Conservation (phyloP, 139 green algal genomes). For the Choricystis sp. region DNA sequence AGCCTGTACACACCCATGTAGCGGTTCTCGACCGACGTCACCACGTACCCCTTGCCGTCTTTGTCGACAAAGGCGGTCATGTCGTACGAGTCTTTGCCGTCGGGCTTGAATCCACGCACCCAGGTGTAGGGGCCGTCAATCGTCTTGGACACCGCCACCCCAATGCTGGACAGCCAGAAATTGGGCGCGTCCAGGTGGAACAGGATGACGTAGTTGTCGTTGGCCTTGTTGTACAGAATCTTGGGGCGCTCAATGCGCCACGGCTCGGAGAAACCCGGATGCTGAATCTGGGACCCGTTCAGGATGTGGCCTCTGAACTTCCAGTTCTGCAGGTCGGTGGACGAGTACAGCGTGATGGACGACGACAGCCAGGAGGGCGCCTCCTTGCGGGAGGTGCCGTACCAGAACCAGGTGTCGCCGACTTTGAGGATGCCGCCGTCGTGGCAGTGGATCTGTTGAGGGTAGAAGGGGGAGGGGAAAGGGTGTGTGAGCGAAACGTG, state of each 20-base stretch:
- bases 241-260: conserved; percentile 9
- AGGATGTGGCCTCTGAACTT: conserved; percentile 4
- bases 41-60: conserved; percentile 4
- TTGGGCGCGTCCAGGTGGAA: conserved; percentile 3
- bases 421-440: conserved; percentile 1
- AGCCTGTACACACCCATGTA: conserved; percentile 6
- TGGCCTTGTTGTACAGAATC: conserved; percentile 4
- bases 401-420: neutral
- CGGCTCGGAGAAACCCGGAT: neutral
- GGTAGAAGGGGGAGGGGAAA: no score
- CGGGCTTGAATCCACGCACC: conserved; percentile 5
- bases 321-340: conserved; percentile 2
- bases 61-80: conserved; percentile 7
- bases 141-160: neutral
- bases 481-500: neutral
- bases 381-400: neutral
- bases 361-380: neutral
- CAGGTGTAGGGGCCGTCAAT: conserved; percentile 4
- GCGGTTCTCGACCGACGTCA: conserved; percentile 6
- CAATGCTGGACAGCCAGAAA: conserved; percentile 1
- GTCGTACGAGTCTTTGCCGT: conserved; percentile 7
- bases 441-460: conserved; percentile 5
- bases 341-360: conserved; percentile 5
- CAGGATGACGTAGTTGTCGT: conserved; percentile 2
- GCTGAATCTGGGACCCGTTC: conserved; percentile 2